Percentiles rank a stretch among this genome's conserved stretches.
Conservation (phyloP, 495 filamentous ascomycete species). For the Aspergillus sclerotiicarbonarius region DNA sequence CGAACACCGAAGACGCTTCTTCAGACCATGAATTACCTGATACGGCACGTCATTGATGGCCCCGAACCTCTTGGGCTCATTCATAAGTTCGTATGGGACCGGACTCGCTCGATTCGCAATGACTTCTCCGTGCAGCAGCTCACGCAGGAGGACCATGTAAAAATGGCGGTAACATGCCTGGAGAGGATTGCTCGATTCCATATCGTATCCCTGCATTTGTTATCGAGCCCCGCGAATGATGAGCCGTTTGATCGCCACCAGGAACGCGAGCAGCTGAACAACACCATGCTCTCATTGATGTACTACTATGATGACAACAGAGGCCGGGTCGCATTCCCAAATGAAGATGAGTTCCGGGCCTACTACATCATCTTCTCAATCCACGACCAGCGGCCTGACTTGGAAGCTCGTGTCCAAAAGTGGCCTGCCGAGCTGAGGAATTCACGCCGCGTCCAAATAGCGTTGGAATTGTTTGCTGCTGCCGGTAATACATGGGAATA, state of each 20-base stretch:
- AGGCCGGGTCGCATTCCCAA: constrained; percentile 51
- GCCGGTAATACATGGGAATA: constrained; percentile 62
- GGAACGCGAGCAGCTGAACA: constrained; percentile 88
- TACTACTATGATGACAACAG: constrained; percentile 82
- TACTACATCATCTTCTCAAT: constrained; percentile 87
- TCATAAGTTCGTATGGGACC: constrained; percentile 92
- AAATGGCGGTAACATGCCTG: constrained; percentile 71
- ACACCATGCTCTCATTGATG: constrained; percentile 81
- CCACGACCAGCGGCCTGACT: constrained; percentile 63
- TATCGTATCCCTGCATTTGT: constrained; percentile 79
- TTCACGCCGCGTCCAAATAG: constrained; percentile 59
- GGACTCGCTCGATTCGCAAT: constrained; percentile 85
- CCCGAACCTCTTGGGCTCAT: constrained; percentile 62
- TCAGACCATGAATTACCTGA: constrained; percentile 78
- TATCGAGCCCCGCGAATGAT: constrained; percentile 62
- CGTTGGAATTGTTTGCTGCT: constrained; percentile 66
- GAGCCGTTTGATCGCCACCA: constrained; percentile 83
- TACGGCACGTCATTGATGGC: constrained; percentile 67
- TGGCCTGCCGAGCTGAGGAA: constrained; percentile 61
- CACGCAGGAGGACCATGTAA: constrained; percentile 63
- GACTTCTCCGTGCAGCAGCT: constrained; percentile 91
- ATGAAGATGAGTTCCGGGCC: constrained; percentile 87
- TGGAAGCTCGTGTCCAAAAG: constrained; percentile 70
- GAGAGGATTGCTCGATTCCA: constrained; percentile 92
- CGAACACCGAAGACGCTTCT: constrained; percentile 74